Conservation (phyloP, 2,329 filamentous ascomycete species). For the Diaporthe destruens region DNA sequence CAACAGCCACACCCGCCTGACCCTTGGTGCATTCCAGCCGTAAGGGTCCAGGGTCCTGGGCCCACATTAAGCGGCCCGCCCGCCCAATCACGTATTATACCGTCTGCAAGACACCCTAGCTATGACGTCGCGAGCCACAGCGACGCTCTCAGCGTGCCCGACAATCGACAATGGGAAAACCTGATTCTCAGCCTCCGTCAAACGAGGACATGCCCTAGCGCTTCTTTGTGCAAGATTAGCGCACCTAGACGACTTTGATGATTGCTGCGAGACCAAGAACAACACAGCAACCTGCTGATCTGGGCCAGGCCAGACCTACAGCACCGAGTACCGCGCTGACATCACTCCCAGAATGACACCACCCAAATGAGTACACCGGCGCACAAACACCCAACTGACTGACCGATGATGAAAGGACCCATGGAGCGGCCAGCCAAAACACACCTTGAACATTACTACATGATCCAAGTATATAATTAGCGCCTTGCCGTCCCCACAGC, state of each 20-base stretch:
- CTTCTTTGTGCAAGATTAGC: neutral
- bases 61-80: neutral
- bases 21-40: slow-evolving; percentile 21
- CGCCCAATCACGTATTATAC: slow-evolving; percentile 32
- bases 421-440: neutral
- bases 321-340: neutral
- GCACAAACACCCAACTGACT: slow-evolving; percentile 2
- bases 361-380: slow-evolving; percentile 4
- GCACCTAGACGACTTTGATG: neutral
- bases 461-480: slow-evolving; percentile 5
- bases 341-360: slow-evolving; percentile 21
- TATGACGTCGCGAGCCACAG: slow-evolving; percentile 32
- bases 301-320: slow-evolving; percentile 16
- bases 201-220: slow-evolving; percentile 8
- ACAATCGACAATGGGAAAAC: slow-evolving; percentile 7
- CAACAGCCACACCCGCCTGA: slow-evolving; percentile 26
- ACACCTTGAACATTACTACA: slow-evolving; percentile 11
- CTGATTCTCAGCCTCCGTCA: slow-evolving; percentile 19
- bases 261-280: neutral
- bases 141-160: slow-evolving; percentile 2
- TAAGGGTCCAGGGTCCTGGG: neutral
- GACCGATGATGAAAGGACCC: slow-evolving; percentile 25
- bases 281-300: slow-evolving; percentile 15
- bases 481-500: neutral
- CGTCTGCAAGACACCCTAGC: neutral